These are phyloP conservation scores for Vachellia pachyceras DNA, from an alignment of 306 rosid species.

Conservation along the genomic window DNA sequence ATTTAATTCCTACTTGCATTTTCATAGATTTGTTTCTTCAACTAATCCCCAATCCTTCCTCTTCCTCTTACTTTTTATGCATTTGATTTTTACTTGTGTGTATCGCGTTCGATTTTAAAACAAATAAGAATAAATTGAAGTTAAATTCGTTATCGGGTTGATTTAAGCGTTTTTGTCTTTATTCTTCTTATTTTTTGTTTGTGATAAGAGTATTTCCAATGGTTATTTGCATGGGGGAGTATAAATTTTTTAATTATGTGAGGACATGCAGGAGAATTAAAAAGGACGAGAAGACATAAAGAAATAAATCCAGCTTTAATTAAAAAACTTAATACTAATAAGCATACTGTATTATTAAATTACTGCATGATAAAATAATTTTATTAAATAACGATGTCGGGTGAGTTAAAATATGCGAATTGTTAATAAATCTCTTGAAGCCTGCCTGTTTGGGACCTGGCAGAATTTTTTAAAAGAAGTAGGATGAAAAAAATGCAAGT, in stretches of 20 bases:
- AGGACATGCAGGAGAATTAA: neutral
- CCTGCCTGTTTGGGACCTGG: no score
- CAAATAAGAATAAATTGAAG: no score
- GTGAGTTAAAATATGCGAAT: no score
- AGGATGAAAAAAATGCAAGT: neutral
- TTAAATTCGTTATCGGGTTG: neutral
- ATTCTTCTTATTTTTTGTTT: neutral
- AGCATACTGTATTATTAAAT: no score
- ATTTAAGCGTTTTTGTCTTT: neutral
- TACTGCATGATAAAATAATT: no score
- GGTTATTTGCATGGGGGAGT: no score
- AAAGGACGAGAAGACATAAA: neutral
- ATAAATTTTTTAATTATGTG: neutral
- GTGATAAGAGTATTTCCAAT: no score
- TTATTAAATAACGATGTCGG: no score
- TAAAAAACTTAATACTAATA: no score
- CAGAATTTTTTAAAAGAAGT: neutral
- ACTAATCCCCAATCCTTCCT: neutral
- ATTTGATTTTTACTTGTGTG: neutral
- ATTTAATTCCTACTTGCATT: neutral
- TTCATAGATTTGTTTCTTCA: neutral
- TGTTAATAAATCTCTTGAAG: no score
- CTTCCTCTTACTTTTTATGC: neutral
- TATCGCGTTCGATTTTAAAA: no score
- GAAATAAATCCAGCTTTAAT: neutral